Evolutionary conservation across 805 yeast species (phyloP).

Genomic region (Ogataea ganodermae): DNA sequence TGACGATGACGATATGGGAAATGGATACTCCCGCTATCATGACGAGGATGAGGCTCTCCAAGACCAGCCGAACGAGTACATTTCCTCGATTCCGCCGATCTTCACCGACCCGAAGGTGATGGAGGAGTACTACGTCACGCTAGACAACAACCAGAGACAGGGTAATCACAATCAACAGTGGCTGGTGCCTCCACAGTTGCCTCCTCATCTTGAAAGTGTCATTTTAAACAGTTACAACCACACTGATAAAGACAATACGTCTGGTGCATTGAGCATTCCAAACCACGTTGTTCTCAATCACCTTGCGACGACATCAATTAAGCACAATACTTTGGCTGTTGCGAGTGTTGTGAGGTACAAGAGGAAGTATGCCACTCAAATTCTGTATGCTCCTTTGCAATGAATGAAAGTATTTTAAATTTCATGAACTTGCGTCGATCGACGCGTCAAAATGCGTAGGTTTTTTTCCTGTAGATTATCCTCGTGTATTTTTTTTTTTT

Average conservation of each 20-base stretch:
- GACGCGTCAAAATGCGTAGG: slow-evolving; percentile 9
- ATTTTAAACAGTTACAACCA: slow-evolving; percentile 73
- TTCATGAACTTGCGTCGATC: slow-evolving; percentile 5
- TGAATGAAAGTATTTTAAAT: slow-evolving; percentile 19
- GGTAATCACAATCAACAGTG: slow-evolving; percentile 52
- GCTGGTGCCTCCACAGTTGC: slow-evolving; percentile 93
- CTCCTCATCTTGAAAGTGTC: slow-evolving; percentile 95
- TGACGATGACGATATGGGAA: slow-evolving; percentile 81
- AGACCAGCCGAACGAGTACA: slow-evolving; percentile 46
- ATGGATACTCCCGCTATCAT: slow-evolving; percentile 75
- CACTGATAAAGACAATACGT: slow-evolving; percentile 72
- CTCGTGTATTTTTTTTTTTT: slow-evolving; percentile 8
- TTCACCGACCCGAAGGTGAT: slow-evolving; percentile 83
- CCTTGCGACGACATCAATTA: slow-evolving; percentile 92
- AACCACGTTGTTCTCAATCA: slow-evolving; percentile 94
- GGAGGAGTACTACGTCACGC: slow-evolving; percentile 80
- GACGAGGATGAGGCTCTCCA: slow-evolving; percentile 49
- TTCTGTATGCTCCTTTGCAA: slow-evolving; percentile 84
- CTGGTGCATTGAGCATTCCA: slow-evolving; percentile 90
- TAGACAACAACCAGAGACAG: slow-evolving; percentile 62
- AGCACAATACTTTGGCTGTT: slow-evolving; percentile 90
- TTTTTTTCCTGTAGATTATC: slow-evolving; percentile 1
- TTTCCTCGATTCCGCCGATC: slow-evolving; percentile 75
- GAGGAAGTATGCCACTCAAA: slow-evolving; percentile 87
- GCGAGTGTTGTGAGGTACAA: slow-evolving; percentile 89